These are phyloP conservation scores for Mycena olivaceomarginata DNA, from an alignment of 768 basidiomycete species.

Conservation along the genomic window DNA sequence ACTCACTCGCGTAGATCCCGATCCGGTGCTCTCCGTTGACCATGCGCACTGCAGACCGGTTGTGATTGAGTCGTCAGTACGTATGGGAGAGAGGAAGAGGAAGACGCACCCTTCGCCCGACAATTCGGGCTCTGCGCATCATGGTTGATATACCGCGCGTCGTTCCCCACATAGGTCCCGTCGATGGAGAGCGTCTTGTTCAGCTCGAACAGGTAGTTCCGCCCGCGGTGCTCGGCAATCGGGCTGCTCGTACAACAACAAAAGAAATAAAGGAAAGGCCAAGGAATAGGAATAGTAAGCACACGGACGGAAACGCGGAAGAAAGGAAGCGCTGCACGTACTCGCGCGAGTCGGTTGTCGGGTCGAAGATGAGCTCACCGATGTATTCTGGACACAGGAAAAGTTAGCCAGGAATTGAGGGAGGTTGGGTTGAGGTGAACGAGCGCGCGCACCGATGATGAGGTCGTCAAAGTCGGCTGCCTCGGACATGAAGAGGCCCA, in stretches of 20 bases:
- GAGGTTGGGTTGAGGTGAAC: too few species aligned
- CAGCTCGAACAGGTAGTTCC: slow-evolving; percentile 80
- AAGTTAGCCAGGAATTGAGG: neutral
- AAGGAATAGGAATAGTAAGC: neutral
- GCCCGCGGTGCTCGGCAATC: slow-evolving; percentile 66
- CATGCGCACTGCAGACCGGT: slow-evolving; percentile 62
- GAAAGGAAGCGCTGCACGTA: slow-evolving; percentile 52
- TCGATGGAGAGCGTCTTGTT: slow-evolving; percentile 71
- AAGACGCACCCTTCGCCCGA: slow-evolving; percentile 63
- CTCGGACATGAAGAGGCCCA: slow-evolving; percentile 74
- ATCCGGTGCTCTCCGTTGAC: slow-evolving; percentile 84
- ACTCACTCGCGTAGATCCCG: slow-evolving; percentile 75
- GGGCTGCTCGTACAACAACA: slow-evolving; percentile 53
- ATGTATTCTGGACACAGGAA: slow-evolving; percentile 72
- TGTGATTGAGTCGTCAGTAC: neutral
- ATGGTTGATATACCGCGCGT: slow-evolving; percentile 84
- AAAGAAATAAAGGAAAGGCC: neutral
- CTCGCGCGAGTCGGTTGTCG: slow-evolving; percentile 72
- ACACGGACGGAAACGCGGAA: too few species aligned
- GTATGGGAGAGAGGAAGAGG: neutral
- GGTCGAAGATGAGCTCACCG: slow-evolving; percentile 75
- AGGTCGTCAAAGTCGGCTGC: slow-evolving; percentile 65
- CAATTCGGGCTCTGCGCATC: slow-evolving; percentile 63
- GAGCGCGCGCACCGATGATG: slow-evolving; percentile 62
- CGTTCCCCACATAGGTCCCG: slow-evolving; percentile 73